Base-by-base conservation (phyloP, 192 early-diverging fungal genomes). In the Umbelopsis sp. region DNA sequence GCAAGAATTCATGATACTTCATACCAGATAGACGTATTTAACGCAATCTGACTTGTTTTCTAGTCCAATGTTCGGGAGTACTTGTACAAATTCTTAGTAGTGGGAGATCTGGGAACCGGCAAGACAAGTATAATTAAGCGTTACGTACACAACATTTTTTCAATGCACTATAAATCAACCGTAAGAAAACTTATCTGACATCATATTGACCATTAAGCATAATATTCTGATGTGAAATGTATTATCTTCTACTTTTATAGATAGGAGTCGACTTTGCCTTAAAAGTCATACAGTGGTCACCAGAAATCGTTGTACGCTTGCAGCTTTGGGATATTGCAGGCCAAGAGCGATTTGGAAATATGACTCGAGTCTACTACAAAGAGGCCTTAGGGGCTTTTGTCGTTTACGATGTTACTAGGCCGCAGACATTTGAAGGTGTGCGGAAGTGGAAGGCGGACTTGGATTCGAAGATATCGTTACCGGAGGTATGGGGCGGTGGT, bases 281-380 rank as follows among this genome's bases (percentile, higher is more conserved):
- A 25, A 88, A 88, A 68, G 80, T 82, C 17, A 81, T 88, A 36
- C 81, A 85, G 47, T 86, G 82, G 82, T 82, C 81, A 49, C 80
- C 82, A 16, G 82, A 85, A 38, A 82, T 80, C 2, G 81, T 85
- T 24, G 80, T 88, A 32, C 75, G 85, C 71, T 74, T 88, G 49
- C 87, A 88, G 54, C 74, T 88, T 26, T 88, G 87, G 87, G 87
- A 88, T 74, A 88, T 88, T 72, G 87, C 87, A 11, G 87, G 87
- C 7, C 87, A 88, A 62, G 87, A 88, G 75, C 80, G 85, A 67
- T 88, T 86, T 70, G 81, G 83, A 22, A 81, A 81, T 34, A 80
- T 88, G 78, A 88, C 87, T 41, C 73, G 85, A 65, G 87, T 88
- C 3, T 88, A 88, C 32, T 88, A 86, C 62, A 88, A 86, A 50